These are phyloP conservation scores for Botrytis hyacinthi DNA, from an alignment of 2,329 filamentous ascomycete genomes.

Conservation along the genomic window DNA sequence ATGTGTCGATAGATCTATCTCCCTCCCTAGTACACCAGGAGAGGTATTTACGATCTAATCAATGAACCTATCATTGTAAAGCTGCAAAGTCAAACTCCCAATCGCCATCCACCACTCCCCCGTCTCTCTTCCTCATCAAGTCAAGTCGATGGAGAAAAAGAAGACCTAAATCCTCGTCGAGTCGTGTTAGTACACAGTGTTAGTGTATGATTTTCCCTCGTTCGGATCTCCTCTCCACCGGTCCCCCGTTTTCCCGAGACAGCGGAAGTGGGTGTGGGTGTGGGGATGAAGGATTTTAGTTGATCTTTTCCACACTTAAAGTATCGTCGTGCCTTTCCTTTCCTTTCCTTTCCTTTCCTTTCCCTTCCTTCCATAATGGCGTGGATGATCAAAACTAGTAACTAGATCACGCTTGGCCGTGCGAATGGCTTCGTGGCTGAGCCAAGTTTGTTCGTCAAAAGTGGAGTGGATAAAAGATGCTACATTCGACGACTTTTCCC, in stretches of 20 bases:
- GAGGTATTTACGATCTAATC: not conserved
- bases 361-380: not conserved
- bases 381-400: not conserved
- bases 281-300: conserved; percentile 1
- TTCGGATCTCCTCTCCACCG: not conserved
- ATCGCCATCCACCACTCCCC: not conserved
- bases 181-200: not conserved
- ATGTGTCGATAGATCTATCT: not conserved
- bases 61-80: not conserved
- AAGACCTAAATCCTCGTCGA: not conserved
- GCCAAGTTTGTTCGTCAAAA: not conserved
- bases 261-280: not conserved
- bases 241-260: conserved; percentile 4
- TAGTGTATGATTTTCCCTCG: not conserved
- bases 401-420: not conserved
- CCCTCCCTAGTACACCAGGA: not conserved
- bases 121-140: not conserved
- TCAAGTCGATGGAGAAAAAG: not conserved
- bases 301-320: not conserved
- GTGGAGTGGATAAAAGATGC: not conserved
- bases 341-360: too few relatives aligned
- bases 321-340: not conserved
- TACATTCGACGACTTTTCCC: not conserved
- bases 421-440: conserved; percentile 1
- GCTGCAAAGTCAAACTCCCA: not conserved